Conservation (phyloP, 495 filamentous ascomycete genomes). For the Viridothelium virens region DNA sequence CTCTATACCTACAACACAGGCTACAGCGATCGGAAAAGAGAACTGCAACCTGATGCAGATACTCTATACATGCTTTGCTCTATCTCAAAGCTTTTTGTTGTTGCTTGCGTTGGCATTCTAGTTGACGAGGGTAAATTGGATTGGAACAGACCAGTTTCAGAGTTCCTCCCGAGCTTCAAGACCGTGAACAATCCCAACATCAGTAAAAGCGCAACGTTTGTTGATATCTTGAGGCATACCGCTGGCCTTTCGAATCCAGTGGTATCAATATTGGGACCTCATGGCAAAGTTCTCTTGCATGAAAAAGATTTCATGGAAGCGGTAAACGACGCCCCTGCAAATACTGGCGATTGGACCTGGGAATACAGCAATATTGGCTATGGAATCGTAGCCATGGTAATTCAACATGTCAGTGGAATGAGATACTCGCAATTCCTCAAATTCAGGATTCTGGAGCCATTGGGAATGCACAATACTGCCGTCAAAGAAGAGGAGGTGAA, state of each 20-base stretch:
- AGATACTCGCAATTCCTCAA: conserved; percentile 1
- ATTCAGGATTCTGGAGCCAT: not conserved
- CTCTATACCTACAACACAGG: not conserved
- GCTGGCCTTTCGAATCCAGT: conserved; percentile 3
- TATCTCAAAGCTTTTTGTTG: conserved; percentile 1
- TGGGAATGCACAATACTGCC: not conserved
- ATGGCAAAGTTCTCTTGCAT: not conserved
- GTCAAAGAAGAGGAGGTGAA: not conserved
- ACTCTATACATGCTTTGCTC: conserved; percentile 1
- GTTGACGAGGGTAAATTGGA: not conserved
- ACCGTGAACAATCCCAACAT: not conserved
- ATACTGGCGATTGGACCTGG: not conserved
- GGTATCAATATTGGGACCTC: not conserved
- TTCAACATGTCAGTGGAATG: not conserved
- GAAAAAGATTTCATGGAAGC: conserved; percentile 1
- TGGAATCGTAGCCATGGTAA: conserved; percentile 4
- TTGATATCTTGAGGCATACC: not conserved
- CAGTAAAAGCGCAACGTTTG: not conserved
- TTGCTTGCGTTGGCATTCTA: conserved; percentile 3
- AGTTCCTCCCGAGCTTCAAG: not conserved
- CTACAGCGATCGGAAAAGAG: not conserved
- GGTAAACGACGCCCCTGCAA: not conserved
- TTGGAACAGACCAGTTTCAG: not conserved
- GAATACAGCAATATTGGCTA: conserved; percentile 6
- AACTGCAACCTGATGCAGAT: not conserved